These are phyloP conservation scores for Furcasterigmium sp. DNA, from an alignment of 2,329 filamentous ascomycete species.

Conservation along the genomic window DNA sequence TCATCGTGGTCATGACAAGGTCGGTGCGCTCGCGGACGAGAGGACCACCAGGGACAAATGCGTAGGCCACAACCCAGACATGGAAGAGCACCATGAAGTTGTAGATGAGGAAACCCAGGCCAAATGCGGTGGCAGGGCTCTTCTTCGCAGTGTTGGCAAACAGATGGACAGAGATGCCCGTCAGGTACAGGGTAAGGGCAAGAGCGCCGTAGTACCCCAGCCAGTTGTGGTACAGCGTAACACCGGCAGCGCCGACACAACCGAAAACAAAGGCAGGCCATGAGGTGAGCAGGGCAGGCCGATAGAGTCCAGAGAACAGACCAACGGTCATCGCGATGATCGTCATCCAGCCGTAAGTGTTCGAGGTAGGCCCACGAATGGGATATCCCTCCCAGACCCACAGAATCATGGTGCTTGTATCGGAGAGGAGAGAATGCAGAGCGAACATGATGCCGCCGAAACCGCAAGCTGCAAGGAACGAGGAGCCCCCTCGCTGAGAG, in stretches of 20 bases:
- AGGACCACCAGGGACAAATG: conserved; percentile 91
- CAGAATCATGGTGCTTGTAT: conserved; percentile 97
- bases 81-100: conserved; percentile 96
- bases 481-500: conserved; percentile 54
- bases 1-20: conserved; percentile 86
- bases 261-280: conserved; percentile 78
- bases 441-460: conserved; percentile 82
- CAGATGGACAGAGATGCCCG: conserved; percentile 71
- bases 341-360: conserved; percentile 84
- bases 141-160: conserved; percentile 72
- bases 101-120: conserved; percentile 83
- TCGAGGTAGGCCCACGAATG: conserved; percentile 78
- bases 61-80: conserved; percentile 97
- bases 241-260: conserved; percentile 70
- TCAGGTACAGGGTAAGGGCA: conserved; percentile 69
- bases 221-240: conserved; percentile 80
- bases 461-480: conserved; percentile 68
- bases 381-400: conserved; percentile 99
- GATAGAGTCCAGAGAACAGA: conserved; percentile 68
- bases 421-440: conserved; percentile 87
- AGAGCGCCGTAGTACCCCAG: conserved; percentile 83
- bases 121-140: conserved; percentile 75
- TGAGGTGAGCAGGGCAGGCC: conserved; percentile 64
- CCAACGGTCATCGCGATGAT: conserved; percentile 83
- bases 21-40: conserved; percentile 91